Base-by-base conservation (phyloP, 331 rosid species). In the Cydonia oblonga region DNA sequence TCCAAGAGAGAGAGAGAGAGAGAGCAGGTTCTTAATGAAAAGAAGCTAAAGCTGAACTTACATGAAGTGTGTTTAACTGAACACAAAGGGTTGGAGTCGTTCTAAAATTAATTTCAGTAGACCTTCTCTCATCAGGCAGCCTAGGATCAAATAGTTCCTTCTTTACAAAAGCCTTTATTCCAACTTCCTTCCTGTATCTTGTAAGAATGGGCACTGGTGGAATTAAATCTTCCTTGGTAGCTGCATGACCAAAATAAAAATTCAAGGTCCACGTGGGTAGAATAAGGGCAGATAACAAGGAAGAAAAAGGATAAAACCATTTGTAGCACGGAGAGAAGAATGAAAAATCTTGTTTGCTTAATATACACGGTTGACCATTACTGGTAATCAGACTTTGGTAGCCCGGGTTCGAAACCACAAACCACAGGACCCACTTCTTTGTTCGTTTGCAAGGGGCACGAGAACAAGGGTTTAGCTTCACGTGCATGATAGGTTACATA, bases 141-240 rank as follows among this genome's bases (percentile, higher is more conserved):
- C 93, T 89, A 58, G 88, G 80, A 75, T 95, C 99, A 89, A 91
- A 91, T 13, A 89, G 82, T 83, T 95, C 99, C 85, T 95, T 95
- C 88, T 89, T 91, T 66, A 95, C 96, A 83, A 95, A 95, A 78
- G 99, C 97, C 84, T 95, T 95, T 85, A 95, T 85, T 83, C 96
- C 99, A 76, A 76, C 89, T 83, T 95, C 99, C 84, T 84, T 95
- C 72, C 42, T 87, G 96, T 89, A 89, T 15, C 99, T 86, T 5
- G 99, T 95, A 75, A 95, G 97, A 78, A 91, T 77, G 51, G 99
- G 99, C 72, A 83, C 88, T 11, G 97, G 99, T 33, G 99, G 99
- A 79, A 91, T 84, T 57, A 95, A 72, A 66, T 95, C 96, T 64
- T 95, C 99, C 83, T 91, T 91, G 86, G 85, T 87, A 75, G 91